A percentile compares a stretch with the other conserved stretches of the same genome.
Conservation (phyloP, 129 eudicot species). For the Flaveria robusta region DNA sequence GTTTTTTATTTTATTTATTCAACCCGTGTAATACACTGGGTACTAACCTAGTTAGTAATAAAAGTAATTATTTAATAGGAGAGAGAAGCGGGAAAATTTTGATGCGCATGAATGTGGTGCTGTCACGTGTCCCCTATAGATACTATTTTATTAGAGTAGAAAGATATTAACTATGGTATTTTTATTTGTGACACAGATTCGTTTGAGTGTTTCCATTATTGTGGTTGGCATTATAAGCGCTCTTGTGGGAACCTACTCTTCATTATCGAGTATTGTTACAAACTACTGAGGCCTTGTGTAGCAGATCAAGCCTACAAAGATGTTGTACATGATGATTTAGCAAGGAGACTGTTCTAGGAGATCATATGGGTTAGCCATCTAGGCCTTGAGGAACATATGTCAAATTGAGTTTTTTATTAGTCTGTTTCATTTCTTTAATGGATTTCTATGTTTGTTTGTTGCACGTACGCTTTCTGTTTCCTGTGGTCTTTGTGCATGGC, state of each 20-base stretch:
- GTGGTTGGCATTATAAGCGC: constrained; percentile 61
- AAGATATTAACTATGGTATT: background rate
- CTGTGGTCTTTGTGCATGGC: background rate
- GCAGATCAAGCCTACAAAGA: constrained; percentile 18
- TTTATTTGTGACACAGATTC: constrained; percentile 37
- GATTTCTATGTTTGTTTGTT: background rate
- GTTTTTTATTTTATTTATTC: too few relatives aligned
- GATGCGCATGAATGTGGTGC: too few relatives aligned
- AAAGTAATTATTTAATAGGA: too few relatives aligned
- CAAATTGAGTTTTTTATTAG: background rate
- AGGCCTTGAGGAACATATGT: constrained; percentile 16
- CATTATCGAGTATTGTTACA: constrained; percentile 43
- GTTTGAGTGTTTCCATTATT: constrained; percentile 50
- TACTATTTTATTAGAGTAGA: too few relatives aligned
- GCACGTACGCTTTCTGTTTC: background rate
- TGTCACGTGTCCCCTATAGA: too few relatives aligned
- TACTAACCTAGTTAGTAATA: too few relatives aligned
- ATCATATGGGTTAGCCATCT: background rate
- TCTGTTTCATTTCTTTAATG: background rate
- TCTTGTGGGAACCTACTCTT: constrained; percentile 64
- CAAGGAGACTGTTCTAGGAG: constrained; percentile 1
- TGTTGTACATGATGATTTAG: constrained; percentile 1
- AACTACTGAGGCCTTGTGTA: constrained; percentile 33
- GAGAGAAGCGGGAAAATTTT: too few relatives aligned
- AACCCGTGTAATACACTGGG: too few relatives aligned